Evolutionary conservation across 2,329 filamentous ascomycete genomes (phyloP).

Genomic region (Hypoxylon sp.): DNA sequence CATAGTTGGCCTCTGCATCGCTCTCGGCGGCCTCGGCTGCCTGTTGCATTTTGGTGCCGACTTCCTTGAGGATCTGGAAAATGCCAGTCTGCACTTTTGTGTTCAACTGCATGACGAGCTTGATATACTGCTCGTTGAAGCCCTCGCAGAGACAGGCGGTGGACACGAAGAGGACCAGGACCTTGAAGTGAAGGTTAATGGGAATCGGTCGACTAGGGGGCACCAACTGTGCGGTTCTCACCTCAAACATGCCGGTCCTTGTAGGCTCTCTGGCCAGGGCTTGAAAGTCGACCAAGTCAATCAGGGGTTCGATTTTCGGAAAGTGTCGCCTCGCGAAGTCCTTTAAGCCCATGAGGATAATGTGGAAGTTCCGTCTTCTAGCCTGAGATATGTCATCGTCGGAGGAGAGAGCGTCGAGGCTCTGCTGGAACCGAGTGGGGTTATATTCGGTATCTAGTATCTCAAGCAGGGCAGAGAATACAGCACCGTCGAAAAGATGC

Average conservation of each 20-base stretch:
- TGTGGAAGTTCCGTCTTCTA: conserved; percentile 57
- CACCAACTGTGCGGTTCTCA: conserved; percentile 7
- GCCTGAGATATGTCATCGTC: conserved; percentile 51
- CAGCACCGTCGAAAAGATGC: conserved; percentile 61
- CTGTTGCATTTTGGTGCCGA: conserved; percentile 43
- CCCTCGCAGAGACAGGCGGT: conserved; percentile 32
- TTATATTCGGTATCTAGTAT: conserved; percentile 66
- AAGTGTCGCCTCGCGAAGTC: conserved; percentile 64
- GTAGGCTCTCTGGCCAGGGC: conserved; percentile 65
- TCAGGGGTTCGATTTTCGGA: conserved; percentile 59
- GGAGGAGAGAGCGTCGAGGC: conserved; percentile 50
- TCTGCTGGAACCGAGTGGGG: conserved; percentile 60
- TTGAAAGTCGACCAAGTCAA: conserved; percentile 64
- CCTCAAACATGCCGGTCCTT: conserved; percentile 59
- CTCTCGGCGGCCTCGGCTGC: conserved; percentile 48
- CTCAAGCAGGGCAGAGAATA: conserved; percentile 64
- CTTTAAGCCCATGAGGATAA: conserved; percentile 62
- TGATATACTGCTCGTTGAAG: conserved; percentile 39
- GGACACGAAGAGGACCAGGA: conserved; percentile 39
- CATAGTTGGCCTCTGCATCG: conserved; percentile 23
- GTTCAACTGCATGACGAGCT: conserved; percentile 31
- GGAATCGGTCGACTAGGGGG: background rate
- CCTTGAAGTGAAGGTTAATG: conserved; percentile 35
- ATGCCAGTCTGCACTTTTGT: conserved; percentile 39
- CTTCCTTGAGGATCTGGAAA: conserved; percentile 50